A percentile compares a stretch with the other conserved stretches of the same genome.
phyloP scores from a whole-genome alignment of 768 basidiomycete genomes.

The Psilocybe cubensis region DNA sequence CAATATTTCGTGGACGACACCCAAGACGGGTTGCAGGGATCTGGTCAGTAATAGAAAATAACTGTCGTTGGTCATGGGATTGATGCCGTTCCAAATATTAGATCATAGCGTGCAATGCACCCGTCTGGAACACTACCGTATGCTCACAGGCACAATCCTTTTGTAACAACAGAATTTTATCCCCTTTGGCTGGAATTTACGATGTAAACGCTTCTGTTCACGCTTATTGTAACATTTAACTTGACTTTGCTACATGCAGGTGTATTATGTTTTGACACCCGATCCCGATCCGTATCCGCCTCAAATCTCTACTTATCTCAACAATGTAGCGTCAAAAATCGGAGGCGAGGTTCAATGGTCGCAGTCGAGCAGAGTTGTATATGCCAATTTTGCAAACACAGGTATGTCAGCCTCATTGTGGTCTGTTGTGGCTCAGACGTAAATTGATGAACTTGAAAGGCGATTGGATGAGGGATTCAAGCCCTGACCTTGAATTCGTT shows the following conservation, averaged over 20 bases:
- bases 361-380: conserved; percentile 43
- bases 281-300: conserved; percentile 56
- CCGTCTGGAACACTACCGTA: conserved; percentile 38
- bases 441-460: conserved; percentile 24
- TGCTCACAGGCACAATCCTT: conserved; percentile 60
- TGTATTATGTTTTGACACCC: conserved; percentile 48
- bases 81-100: conserved; percentile 16
- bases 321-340: conserved; percentile 36
- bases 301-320: conserved; percentile 33
- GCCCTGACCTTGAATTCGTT: conserved; percentile 56
- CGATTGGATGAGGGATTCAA: conserved; percentile 61
- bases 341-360: conserved; percentile 49
- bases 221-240: neutral
- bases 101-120: conserved; percentile 55
- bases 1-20: conserved; percentile 42
- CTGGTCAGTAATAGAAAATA: conserved; percentile 33
- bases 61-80: neutral
- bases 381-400: conserved; percentile 30
- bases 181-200: conserved; percentile 56
- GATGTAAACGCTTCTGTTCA: conserved; percentile 40
- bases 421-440: neutral
- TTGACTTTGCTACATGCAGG: conserved; percentile 11
- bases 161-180: conserved; percentile 61
- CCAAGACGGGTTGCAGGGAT: conserved; percentile 50
- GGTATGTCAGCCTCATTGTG: conserved; percentile 6